Evolutionary conservation across 1,139 yeast genomes (phyloP), one percentile per base, ranked within the genome.

Genomic region (Candida dubliniensis): DNA sequence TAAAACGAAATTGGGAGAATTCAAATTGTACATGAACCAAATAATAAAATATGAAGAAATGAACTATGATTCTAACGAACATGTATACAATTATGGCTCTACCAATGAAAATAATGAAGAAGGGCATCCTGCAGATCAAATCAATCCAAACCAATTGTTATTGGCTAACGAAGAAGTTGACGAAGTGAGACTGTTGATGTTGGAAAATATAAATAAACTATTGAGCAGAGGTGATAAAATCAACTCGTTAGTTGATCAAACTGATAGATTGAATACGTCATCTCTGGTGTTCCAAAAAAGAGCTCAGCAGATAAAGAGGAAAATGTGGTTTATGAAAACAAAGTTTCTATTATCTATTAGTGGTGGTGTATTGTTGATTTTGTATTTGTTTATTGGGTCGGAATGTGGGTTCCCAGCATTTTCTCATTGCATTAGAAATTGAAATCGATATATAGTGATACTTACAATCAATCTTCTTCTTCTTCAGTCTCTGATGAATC

Each of bases 211-310:
- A 45, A 84, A 80, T 54, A 79, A 79, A 56, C 69, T 90, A 24
- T 69, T 90, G 57, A 82, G 82, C 56, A 76, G 97, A 45, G 96
- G 96, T 10, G 96, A 89, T 56, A 76, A 87, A 46, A 81, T 90
- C 47, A 81, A 82, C 50, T 64, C 79, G 40, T 71, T 90, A 49
- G 95, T 89, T 13, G 87, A 84, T 59, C 90, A 90, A 60, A 89
- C 96, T 1, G 87, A 87, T 51, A 73, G 83, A 43, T 74, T 89
- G 63, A 87, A 85, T 52, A 74, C 77, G 26, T 79, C 82, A 31
- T 81, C 95, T 4, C 79, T 74, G 65, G 78, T 85, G 37, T 90
- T 90, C 59, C 83, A 88, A 52, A 81, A 84, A 52, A 75, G 83
- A 47, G 87, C 96, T 0, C 79, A 78, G 26, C 74, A 74, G 43